These are phyloP conservation scores for Coemansia sp. DNA, from an alignment of 192 early-diverging fungal species.

Conservation along the genomic window DNA sequence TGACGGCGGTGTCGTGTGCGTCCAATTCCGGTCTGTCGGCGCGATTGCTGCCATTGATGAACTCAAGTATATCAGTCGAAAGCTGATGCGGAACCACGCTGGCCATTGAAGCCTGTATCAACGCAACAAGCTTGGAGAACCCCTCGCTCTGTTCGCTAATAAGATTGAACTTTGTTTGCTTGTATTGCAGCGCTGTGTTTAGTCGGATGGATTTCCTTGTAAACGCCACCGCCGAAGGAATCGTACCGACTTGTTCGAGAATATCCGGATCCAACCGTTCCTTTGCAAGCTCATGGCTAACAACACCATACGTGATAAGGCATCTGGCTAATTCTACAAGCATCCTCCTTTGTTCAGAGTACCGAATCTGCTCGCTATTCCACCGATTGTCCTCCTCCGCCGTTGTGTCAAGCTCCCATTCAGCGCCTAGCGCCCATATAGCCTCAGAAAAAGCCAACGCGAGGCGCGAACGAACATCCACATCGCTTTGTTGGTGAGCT, in stretches of 20 bases:
- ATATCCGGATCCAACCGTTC: conserved; percentile 44
- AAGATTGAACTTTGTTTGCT: conserved; percentile 54
- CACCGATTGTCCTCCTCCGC: conserved; percentile 19
- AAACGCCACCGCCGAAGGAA: conserved; percentile 29
- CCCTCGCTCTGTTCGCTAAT: conserved; percentile 51
- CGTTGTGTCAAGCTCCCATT: conserved; percentile 45
- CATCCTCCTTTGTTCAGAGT: conserved; percentile 25
- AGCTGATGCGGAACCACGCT: conserved; percentile 22
- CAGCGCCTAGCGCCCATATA: conserved; percentile 35
- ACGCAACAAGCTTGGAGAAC: conserved; percentile 43
- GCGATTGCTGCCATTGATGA: background rate
- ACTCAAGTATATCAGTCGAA: conserved; percentile 15
- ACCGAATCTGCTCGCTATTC: conserved; percentile 22
- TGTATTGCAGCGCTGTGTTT: conserved; percentile 48
- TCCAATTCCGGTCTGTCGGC: background rate
- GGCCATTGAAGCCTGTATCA: conserved; percentile 43
- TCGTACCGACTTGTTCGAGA: conserved; percentile 30
- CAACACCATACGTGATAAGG: conserved; percentile 18
- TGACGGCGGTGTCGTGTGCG: conserved; percentile 6
- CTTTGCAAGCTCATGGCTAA: conserved; percentile 35
- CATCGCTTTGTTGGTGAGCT: conserved; percentile 4
- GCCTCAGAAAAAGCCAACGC: conserved; percentile 34
- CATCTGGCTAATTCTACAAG: conserved; percentile 22
- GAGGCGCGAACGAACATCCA: conserved; percentile 21
- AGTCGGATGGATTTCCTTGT: conserved; percentile 42